Conservation (phyloP, 495 filamentous ascomycete genomes). For the Jackrogersella minutella region DNA sequence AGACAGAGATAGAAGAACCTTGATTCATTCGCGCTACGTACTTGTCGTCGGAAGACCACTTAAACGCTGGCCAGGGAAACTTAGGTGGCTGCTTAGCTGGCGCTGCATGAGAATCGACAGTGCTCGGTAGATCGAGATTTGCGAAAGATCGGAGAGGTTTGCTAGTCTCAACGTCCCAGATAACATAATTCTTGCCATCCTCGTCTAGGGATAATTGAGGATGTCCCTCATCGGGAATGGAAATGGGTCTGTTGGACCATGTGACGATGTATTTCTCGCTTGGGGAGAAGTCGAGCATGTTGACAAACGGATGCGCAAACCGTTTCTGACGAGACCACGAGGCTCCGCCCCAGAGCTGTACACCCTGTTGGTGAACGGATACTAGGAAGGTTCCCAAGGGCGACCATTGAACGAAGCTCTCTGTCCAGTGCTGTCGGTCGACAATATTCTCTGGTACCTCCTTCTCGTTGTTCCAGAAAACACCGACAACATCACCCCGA, state of each 20-base stretch:
- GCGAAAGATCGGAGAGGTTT: slow-evolving; percentile 93
- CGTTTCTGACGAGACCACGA: slow-evolving; percentile 90
- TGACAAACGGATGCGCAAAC: slow-evolving; percentile 93
- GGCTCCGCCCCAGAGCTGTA: slow-evolving; percentile 93
- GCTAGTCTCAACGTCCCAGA: slow-evolving; percentile 93
- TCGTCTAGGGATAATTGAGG: slow-evolving; percentile 85
- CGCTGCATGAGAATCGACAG: slow-evolving; percentile 49
- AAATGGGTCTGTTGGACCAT: slow-evolving; percentile 92
- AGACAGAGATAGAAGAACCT: slow-evolving; percentile 88
- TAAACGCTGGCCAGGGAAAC: slow-evolving; percentile 97
- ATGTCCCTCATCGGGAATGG: slow-evolving; percentile 84
- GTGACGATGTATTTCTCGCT: slow-evolving; percentile 92
- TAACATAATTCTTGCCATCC: slow-evolving; percentile 98
- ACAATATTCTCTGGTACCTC: slow-evolving; percentile 87
- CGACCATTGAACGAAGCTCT: slow-evolving; percentile 97
- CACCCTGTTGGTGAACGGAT: slow-evolving; percentile 93
- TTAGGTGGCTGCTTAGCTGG: slow-evolving; percentile 77
- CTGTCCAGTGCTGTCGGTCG: slow-evolving; percentile 94
- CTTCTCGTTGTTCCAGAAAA: slow-evolving; percentile 98
- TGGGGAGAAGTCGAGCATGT: slow-evolving; percentile 95
- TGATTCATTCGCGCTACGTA: slow-evolving; percentile 94
- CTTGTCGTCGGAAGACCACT: slow-evolving; percentile 97
- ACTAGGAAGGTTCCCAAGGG: slow-evolving; percentile 92
- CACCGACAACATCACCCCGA: slow-evolving; percentile 85
- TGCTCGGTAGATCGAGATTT: slow-evolving; percentile 78